Percentiles rank a stretch among this genome's conserved stretches.
Evolutionary conservation across 345 rosid species (phyloP).

Genomic region (Acer campestre): DNA sequence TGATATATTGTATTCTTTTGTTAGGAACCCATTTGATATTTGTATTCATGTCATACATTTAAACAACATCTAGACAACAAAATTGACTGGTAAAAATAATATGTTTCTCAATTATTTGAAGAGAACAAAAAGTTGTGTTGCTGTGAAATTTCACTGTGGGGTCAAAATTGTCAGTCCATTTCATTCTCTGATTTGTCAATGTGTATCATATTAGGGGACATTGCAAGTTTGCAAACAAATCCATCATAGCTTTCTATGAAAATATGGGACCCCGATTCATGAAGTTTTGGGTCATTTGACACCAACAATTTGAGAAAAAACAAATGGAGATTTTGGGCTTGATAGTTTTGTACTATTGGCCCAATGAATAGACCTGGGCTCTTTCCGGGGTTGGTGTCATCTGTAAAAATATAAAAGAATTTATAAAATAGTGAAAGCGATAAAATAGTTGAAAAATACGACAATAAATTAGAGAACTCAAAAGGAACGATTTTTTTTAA

Average conservation of each 20-base stretch:
- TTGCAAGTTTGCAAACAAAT: neutral
- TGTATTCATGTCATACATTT: neutral
- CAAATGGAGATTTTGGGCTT: neutral
- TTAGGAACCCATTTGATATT: neutral
- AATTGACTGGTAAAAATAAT: neutral
- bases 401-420: too few species aligned
- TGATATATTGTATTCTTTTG: too few species aligned
- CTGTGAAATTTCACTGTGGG: too few species aligned
- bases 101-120: constrained; percentile 3
- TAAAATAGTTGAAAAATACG: too few species aligned
- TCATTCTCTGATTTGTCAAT: constrained; percentile 9
- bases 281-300: neutral
- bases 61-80: constrained; percentile 14
- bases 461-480: too few species aligned
- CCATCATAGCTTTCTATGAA: neutral
- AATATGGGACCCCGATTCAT: constrained; percentile 11
- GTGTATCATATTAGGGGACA: constrained; percentile 12
- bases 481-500: too few species aligned
- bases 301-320: too few species aligned
- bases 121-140: neutral
- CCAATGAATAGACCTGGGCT: neutral
- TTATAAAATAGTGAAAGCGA: too few species aligned
- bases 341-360: neutral
- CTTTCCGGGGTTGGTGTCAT: too few species aligned
- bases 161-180: constrained; percentile 2